Conservation (phyloP, 257 asterid genomes). For the Cruciata laevipes region DNA sequence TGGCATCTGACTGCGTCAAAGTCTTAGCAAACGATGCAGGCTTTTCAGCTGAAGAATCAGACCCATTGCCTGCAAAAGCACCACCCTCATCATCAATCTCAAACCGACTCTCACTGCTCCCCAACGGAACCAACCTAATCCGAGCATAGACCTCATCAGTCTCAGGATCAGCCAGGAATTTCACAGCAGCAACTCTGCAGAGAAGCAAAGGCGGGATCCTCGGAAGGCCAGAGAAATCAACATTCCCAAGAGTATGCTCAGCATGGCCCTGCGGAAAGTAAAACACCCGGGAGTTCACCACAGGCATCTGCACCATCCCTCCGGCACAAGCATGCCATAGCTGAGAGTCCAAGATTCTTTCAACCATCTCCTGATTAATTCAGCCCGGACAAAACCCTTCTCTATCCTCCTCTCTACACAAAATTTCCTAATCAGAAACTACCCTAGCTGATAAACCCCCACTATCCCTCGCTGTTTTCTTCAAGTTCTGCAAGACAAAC, state of each 20-base stretch:
- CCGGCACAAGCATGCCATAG: conserved; percentile 80
- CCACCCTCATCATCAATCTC: conserved; percentile 26
- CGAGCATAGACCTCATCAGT: conserved; percentile 46
- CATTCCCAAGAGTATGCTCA: conserved; percentile 42
- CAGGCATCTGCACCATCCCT: conserved; percentile 57
- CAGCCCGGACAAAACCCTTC: conserved; percentile 11
- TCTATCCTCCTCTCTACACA: not conserved
- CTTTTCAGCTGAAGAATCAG: conserved; percentile 27
- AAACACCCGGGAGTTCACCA: conserved; percentile 39
- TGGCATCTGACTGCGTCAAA: conserved; percentile 57
- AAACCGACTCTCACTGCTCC: conserved; percentile 17
- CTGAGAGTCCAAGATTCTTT: conserved; percentile 46
- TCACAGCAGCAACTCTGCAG: conserved; percentile 48
- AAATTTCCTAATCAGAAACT: not conserved
- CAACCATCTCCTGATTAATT: conserved; percentile 25
- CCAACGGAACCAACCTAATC: conserved; percentile 33
- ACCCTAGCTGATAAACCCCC: not conserved
- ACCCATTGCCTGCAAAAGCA: conserved; percentile 21
- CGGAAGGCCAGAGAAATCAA: conserved; percentile 43
- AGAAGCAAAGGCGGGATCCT: conserved; percentile 44
- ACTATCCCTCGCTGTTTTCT: not conserved
- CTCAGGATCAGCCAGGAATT: conserved; percentile 50
- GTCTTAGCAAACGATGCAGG: conserved; percentile 51
- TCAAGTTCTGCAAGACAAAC: conserved; percentile 6
- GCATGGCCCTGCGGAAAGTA: conserved; percentile 72